Conservation (phyloP, 2,329 filamentous ascomycete genomes). For the Aspergillus costaricaensis region DNA sequence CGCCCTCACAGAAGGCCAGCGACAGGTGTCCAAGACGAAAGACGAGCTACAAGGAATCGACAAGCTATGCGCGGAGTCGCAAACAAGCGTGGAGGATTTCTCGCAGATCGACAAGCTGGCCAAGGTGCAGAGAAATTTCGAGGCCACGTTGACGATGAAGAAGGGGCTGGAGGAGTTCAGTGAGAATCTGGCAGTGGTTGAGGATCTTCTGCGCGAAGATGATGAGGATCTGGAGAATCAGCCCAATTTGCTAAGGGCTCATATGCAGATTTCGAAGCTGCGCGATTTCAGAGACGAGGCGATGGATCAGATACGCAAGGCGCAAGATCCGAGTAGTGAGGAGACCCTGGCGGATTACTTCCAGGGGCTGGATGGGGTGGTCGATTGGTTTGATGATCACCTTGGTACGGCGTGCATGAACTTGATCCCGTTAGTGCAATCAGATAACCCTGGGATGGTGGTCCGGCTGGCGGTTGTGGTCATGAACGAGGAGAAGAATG, state of each 20-base stretch:
- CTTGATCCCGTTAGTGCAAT: conserved; percentile 81
- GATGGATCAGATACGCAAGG: conserved; percentile 88
- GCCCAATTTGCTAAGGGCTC: conserved; percentile 83
- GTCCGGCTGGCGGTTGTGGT: conserved; percentile 90
- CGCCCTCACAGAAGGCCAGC: conserved; percentile 84
- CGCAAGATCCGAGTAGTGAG: conserved; percentile 72
- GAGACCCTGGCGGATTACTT: conserved; percentile 90
- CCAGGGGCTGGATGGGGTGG: conserved; percentile 76
- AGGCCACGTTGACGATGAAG: conserved; percentile 90
- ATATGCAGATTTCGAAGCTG: conserved; percentile 89
- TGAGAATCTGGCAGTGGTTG: conserved; percentile 71
- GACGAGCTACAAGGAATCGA: conserved; percentile 99
- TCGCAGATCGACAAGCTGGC: conserved; percentile 70
- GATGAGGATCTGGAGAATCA: conserved; percentile 85
- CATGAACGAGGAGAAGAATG: conserved; percentile 94
- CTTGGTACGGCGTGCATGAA: conserved; percentile 86
- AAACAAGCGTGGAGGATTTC: conserved; percentile 97
- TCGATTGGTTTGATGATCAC: conserved; percentile 96
- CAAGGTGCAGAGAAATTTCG: conserved; percentile 81
- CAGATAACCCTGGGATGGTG: conserved; percentile 84
- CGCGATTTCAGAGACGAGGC: conserved; percentile 94
- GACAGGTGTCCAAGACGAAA: conserved; percentile 88
- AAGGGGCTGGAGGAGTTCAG: conserved; percentile 85
- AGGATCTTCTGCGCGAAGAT: conserved; percentile 77
- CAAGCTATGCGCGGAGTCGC: conserved; percentile 92